Conservation (phyloP, 2,329 filamentous ascomycete species). For the Aulographum hederae region DNA sequence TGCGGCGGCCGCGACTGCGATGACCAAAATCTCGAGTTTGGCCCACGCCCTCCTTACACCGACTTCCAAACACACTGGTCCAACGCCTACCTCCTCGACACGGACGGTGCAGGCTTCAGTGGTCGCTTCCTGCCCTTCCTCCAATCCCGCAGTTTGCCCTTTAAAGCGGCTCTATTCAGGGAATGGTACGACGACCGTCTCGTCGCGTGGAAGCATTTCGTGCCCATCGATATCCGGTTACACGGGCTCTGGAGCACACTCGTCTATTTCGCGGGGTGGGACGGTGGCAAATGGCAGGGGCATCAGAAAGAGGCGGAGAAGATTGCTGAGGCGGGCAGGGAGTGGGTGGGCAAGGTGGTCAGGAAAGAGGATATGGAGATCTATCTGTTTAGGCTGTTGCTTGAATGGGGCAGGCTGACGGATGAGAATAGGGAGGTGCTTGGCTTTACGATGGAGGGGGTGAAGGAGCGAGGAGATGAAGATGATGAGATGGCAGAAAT, state of each 20-base stretch:
- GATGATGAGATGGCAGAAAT: too few relatives aligned
- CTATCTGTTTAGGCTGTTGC: constrained; percentile 42
- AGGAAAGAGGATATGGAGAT: constrained; percentile 57
- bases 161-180: constrained; percentile 63
- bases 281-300: neutral
- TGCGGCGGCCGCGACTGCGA: constrained; percentile 34
- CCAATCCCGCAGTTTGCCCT: constrained; percentile 47
- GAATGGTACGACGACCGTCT: constrained; percentile 62
- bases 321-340: constrained; percentile 47
- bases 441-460: too few relatives aligned
- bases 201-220: constrained; percentile 62
- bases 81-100: constrained; percentile 52
- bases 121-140: constrained; percentile 35
- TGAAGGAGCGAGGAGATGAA: too few relatives aligned
- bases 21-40: constrained; percentile 34
- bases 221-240: constrained; percentile 61
- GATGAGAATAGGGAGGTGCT: constrained; percentile 1
- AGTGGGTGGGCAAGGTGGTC: constrained; percentile 51
- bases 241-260: constrained; percentile 54
- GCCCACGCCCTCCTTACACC: constrained; percentile 19
- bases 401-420: constrained; percentile 23
- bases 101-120: constrained; percentile 45
- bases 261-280: constrained; percentile 49
- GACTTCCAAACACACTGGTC: constrained; percentile 41
- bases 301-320: constrained; percentile 31